Conservation (phyloP, 768 basidiomycete genomes). For the Leccinum broughii region DNA sequence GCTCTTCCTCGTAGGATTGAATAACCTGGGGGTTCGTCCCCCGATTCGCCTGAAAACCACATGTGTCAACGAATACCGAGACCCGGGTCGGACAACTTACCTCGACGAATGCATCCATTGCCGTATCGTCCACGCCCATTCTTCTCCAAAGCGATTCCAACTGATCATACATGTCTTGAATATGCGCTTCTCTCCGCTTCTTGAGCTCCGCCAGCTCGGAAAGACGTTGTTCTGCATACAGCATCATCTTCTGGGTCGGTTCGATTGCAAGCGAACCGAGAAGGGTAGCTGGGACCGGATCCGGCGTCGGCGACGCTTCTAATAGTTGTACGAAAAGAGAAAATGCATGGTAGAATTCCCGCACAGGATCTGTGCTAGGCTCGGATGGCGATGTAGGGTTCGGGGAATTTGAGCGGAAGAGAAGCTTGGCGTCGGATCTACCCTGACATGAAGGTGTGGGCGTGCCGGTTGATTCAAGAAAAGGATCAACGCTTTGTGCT, state of each 20-base stretch:
- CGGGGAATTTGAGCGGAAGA: slow-evolving; percentile 34
- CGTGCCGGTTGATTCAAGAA: slow-evolving; percentile 34
- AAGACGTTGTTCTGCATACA: slow-evolving; percentile 64
- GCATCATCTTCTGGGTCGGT: slow-evolving; percentile 71
- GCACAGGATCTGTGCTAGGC: slow-evolving; percentile 10
- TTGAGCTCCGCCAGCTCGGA: slow-evolving; percentile 71
- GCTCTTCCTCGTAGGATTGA: slow-evolving; percentile 82
- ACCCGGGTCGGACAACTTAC: slow-evolving; percentile 22
- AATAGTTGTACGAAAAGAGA: slow-evolving; percentile 61
- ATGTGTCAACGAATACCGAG: neutral
- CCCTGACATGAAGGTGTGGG: slow-evolving; percentile 51
- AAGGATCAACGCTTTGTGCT: slow-evolving; percentile 26
- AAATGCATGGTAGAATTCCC: slow-evolving; percentile 59
- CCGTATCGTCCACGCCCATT: slow-evolving; percentile 73
- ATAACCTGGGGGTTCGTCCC: slow-evolving; percentile 81
- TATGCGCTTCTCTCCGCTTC: slow-evolving; percentile 72
- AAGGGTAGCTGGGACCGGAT: slow-evolving; percentile 23
- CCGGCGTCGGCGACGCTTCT: slow-evolving; percentile 38
- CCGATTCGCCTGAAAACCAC: slow-evolving; percentile 44
- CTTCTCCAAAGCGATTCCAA: slow-evolving; percentile 89
- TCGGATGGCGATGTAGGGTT: slow-evolving; percentile 13
- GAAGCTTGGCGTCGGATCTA: slow-evolving; percentile 34
- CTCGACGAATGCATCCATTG: slow-evolving; percentile 94
- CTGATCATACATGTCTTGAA: slow-evolving; percentile 93
- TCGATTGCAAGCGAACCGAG: slow-evolving; percentile 54